A percentile compares a stretch with the other conserved stretches of the same genome.
Evolutionary conservation across 352 stramenopile species (phyloP).

Genomic region (Globisporangium parvum): DNA sequence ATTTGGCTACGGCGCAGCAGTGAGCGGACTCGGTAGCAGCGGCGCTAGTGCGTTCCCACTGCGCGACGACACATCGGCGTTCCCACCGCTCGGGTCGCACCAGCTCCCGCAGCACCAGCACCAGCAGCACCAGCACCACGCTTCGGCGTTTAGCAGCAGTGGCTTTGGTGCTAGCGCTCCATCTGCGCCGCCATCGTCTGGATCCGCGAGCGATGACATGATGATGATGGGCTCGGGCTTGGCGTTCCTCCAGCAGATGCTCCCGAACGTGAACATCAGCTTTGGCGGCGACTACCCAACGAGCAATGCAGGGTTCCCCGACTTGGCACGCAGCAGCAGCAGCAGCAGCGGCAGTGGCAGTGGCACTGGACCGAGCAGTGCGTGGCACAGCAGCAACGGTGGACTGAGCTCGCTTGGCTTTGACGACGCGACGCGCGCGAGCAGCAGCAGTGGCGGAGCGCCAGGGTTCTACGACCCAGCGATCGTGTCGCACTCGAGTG

Average conservation of each 20-base stretch:
- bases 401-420: slow-evolving; percentile 14
- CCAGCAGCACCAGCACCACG: slow-evolving; percentile 16
- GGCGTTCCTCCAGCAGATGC: slow-evolving; percentile 83
- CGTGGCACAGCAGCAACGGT: not conserved
- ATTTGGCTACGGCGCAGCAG: slow-evolving; percentile 15
- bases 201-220: slow-evolving; percentile 7
- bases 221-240: slow-evolving; percentile 28
- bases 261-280: slow-evolving; percentile 87
- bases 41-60: slow-evolving; percentile 17
- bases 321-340: not conserved
- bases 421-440: slow-evolving; percentile 3
- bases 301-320: too few relatives aligned
- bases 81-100: slow-evolving; percentile 33
- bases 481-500: slow-evolving; percentile 27
- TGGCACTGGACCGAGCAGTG: not conserved
- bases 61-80: slow-evolving; percentile 26
- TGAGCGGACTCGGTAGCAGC: slow-evolving; percentile 5
- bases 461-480: slow-evolving; percentile 45
- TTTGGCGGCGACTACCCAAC: slow-evolving; percentile 62
- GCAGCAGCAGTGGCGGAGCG: not conserved
- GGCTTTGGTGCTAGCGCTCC: slow-evolving; percentile 22
- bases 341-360: slow-evolving; percentile 1
- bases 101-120: slow-evolving; percentile 20
- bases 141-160: slow-evolving; percentile 23
- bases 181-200: not conserved